Percentiles rank a stretch among this genome's conserved stretches.
phyloP scores from a whole-genome alignment of 805 yeast species.

The Lipomyces japonicus region DNA sequence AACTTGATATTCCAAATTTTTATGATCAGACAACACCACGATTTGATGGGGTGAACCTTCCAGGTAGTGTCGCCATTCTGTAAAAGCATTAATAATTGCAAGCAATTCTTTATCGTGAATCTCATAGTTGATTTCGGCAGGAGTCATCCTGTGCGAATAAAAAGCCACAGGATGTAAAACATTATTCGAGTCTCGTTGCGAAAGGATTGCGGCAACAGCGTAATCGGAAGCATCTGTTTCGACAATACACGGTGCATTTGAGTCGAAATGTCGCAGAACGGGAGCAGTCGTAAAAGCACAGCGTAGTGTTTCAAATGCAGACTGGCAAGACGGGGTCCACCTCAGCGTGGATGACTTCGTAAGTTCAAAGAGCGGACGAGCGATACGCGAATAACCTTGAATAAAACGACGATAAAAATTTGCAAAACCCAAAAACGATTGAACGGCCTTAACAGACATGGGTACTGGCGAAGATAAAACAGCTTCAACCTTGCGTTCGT shows the following conservation, averaged over 20 bases:
- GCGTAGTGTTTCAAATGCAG: background rate
- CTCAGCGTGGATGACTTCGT: background rate
- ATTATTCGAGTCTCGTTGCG: background rate
- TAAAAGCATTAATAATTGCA: background rate
- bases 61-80: too few relatives aligned
- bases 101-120: background rate
- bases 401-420: background rate
- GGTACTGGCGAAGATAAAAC: background rate
- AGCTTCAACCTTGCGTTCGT: background rate
- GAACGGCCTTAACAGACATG: background rate
- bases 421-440: background rate
- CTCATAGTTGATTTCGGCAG: background rate
- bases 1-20: too few relatives aligned
- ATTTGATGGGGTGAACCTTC: too few relatives aligned
- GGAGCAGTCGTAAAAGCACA: too few relatives aligned
- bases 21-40: too few relatives aligned
- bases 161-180: background rate
- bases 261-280: background rate
- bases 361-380: background rate
- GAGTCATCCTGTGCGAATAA: background rate
- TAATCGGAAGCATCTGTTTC: slow-evolving; percentile 1
- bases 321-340: background rate
- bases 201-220: slow-evolving; percentile 1
- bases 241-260: background rate
- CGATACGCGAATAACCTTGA: background rate